phyloP scores from a whole-genome alignment of 2,329 filamentous ascomycete species.

The Daldinia sp. region DNA sequence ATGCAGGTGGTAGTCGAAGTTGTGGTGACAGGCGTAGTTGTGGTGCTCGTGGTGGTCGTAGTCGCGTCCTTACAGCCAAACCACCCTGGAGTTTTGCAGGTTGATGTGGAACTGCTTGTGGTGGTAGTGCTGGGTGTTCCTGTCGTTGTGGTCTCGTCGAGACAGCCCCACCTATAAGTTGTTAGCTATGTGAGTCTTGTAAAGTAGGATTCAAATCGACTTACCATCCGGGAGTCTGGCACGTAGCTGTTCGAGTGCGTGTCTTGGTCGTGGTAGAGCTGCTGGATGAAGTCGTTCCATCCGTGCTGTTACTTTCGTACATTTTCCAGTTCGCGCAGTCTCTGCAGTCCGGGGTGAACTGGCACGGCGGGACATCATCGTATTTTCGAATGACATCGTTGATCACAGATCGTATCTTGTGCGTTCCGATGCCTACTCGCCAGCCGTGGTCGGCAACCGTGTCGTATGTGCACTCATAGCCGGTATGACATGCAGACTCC shows the following conservation, averaged over 20 bases:
- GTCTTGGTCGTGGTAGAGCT: slow-evolving; percentile 67
- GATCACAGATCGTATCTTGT: slow-evolving; percentile 90
- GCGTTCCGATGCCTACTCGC: slow-evolving; percentile 88
- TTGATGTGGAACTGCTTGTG: slow-evolving; percentile 59
- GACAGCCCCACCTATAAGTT: slow-evolving; percentile 60
- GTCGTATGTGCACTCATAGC: slow-evolving; percentile 88
- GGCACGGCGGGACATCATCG: slow-evolving; percentile 79
- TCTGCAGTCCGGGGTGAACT: slow-evolving; percentile 78
- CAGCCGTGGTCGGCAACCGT: slow-evolving; percentile 91
- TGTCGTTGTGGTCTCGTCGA: slow-evolving; percentile 69
- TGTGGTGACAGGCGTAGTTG: slow-evolving; percentile 47
- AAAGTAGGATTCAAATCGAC: slow-evolving; percentile 41
- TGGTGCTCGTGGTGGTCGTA: slow-evolving; percentile 50
- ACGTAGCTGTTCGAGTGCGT: slow-evolving; percentile 80
- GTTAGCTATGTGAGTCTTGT: slow-evolving; percentile 2
- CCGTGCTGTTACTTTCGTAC: slow-evolving; percentile 89
- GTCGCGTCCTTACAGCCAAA: slow-evolving; percentile 70
- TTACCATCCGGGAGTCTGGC: slow-evolving; percentile 92
- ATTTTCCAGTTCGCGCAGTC: slow-evolving; percentile 96
- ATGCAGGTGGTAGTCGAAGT: slow-evolving; percentile 43
- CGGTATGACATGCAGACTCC: slow-evolving; percentile 91
- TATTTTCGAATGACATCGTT: slow-evolving; percentile 86
- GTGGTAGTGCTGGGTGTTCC: slow-evolving; percentile 53
- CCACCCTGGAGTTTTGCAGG: slow-evolving; percentile 69
- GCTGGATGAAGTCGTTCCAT: slow-evolving; percentile 70